Evolutionary conservation across 441 rosid species (phyloP).

Genomic region (Bruguiera hainesii): DNA sequence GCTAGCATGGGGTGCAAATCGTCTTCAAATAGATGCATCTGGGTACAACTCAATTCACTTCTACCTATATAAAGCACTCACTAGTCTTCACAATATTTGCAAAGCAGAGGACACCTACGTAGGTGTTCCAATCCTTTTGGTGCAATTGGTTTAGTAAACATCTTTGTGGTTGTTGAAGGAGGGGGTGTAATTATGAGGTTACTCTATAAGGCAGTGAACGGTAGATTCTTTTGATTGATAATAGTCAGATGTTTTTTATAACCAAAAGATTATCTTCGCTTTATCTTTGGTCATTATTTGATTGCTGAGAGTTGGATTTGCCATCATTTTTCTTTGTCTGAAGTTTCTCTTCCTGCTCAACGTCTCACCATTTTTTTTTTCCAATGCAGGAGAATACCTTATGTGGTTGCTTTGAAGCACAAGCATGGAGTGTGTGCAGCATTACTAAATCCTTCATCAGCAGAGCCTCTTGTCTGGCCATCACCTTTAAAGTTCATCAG

Average conservation of each 20-base stretch:
- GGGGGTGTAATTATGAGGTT: too few species aligned
- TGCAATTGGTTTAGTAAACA: too few species aligned
- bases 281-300: too few species aligned
- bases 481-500: conserved; percentile 93
- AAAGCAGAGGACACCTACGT: too few species aligned
- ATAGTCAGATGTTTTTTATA: too few species aligned
- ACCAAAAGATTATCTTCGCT: too few species aligned
- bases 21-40: conserved; percentile 85
- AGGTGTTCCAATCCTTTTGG: too few species aligned
- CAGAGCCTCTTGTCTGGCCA: conserved; percentile 99
- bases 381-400: conserved; percentile 77
- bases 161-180: too few species aligned
- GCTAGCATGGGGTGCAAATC: conserved; percentile 99
- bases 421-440: conserved; percentile 88
- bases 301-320: too few species aligned
- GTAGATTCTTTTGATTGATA: too few species aligned
- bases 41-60: conserved; percentile 48
- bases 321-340: not conserved
- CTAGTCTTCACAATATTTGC: not conserved
- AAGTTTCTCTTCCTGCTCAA: not conserved
- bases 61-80: not conserved
- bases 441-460: conserved; percentile 83
- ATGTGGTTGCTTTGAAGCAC: conserved; percentile 68
- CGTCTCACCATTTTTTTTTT: not conserved
- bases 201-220: too few species aligned